Conservation (phyloP, 2,329 filamentous ascomycete genomes). For the Trichoderma polysporum region DNA sequence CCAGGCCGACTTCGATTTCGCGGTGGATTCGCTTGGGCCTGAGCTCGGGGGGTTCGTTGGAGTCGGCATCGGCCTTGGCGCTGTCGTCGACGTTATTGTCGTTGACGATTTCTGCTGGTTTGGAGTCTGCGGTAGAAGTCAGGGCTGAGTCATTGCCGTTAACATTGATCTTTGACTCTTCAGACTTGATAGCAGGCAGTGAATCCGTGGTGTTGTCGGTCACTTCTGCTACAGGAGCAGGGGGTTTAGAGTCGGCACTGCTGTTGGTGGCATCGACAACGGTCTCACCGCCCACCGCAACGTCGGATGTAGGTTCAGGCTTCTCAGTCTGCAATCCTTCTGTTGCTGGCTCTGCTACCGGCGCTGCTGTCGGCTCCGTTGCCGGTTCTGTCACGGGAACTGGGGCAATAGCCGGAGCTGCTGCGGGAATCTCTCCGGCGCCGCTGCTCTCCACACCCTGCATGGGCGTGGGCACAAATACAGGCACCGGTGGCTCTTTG, state of each 20-base stretch:
- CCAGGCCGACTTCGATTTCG: slow-evolving; percentile 74
- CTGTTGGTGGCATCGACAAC: background rate
- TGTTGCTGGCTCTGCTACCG: slow-evolving; percentile 2
- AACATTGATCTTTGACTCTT: slow-evolving; percentile 18
- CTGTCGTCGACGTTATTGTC: slow-evolving; percentile 14
- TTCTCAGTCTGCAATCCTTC: slow-evolving; percentile 7
- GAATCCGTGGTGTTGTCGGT: slow-evolving; percentile 14
- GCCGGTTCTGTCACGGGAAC: too few species aligned
- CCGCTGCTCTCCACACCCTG: slow-evolving; percentile 34
- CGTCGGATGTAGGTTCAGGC: background rate
- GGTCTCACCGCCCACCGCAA: background rate
- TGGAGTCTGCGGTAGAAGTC: slow-evolving; percentile 16
- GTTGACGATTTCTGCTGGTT: slow-evolving; percentile 25
- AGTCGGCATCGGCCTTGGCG: background rate
- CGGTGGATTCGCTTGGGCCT: slow-evolving; percentile 58
- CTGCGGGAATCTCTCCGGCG: background rate
- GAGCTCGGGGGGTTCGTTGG: slow-evolving; percentile 38
- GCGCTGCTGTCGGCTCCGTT: slow-evolving; percentile 3
- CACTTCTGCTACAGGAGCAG: slow-evolving; percentile 15
- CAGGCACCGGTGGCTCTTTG: slow-evolving; percentile 22
- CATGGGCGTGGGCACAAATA: background rate
- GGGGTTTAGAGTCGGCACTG: background rate
- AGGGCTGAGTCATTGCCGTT: background rate
- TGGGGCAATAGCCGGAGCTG: background rate
- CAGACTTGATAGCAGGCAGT: slow-evolving; percentile 29